Percentiles rank a stretch among this genome's conserved stretches.
These are phyloP conservation scores for Tetrapisispora fleetii DNA, from an alignment of 805 yeast species.

Conservation along the genomic window DNA sequence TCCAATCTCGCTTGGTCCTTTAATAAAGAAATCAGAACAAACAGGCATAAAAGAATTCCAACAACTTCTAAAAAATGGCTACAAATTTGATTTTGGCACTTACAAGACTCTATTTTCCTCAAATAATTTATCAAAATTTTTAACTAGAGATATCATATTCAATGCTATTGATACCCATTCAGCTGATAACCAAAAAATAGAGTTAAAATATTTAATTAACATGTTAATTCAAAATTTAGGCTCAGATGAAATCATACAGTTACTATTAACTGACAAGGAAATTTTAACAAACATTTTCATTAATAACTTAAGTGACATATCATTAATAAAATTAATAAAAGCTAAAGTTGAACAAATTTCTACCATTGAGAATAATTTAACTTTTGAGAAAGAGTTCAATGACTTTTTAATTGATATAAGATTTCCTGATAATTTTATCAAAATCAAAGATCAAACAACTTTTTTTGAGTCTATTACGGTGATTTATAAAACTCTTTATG, in stretches of 20 bases:
- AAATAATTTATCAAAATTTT: background rate
- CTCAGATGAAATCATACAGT: background rate
- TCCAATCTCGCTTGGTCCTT: constrained; percentile 21
- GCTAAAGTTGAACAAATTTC: constrained; percentile 2
- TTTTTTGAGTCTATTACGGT: constrained; percentile 15
- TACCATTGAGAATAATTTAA: background rate
- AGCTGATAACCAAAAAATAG: constrained; percentile 3
- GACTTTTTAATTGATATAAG: constrained; percentile 13
- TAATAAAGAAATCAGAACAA: constrained; percentile 17
- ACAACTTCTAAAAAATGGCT: constrained; percentile 18
- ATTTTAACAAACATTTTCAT: constrained; percentile 10
- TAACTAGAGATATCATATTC: constrained; percentile 5
- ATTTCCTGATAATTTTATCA: constrained; percentile 22
- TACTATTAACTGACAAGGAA: background rate
- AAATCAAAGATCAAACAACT: constrained; percentile 24
- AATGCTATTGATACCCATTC: constrained; percentile 12
- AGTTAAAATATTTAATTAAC: constrained; percentile 13
- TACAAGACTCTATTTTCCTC: constrained; percentile 17
- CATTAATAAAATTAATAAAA: constrained; percentile 17
- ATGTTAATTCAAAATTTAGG: constrained; percentile 8
- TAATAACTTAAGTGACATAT: constrained; percentile 16
- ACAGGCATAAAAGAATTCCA: constrained; percentile 22
- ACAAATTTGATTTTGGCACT: constrained; percentile 27
- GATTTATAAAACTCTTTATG: constrained; percentile 16
- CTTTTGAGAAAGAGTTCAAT: background rate